These are phyloP conservation scores for Chlorella sp. DNA, from an alignment of 139 green algal genomes.

Conservation along the genomic window DNA sequence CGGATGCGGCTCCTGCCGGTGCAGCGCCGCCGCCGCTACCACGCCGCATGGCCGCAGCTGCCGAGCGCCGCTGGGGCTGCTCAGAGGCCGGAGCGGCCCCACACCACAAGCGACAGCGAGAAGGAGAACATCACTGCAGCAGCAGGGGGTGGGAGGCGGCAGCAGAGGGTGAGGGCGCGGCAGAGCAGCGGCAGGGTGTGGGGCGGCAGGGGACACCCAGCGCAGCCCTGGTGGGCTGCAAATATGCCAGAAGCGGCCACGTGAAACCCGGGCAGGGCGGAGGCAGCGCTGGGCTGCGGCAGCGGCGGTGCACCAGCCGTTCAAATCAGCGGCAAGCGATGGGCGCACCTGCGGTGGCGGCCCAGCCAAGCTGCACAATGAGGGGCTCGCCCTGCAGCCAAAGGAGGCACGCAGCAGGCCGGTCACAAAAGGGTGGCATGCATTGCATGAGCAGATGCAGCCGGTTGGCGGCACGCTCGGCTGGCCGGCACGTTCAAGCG, in stretches of 20 bases:
- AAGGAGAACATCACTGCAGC: constrained; percentile 86
- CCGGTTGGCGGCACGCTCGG: not conserved
- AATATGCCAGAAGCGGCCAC: too few species aligned
- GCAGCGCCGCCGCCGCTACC: not conserved
- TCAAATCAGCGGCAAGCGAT: too few species aligned
- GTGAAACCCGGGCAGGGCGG: too few species aligned
- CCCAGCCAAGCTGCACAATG: constrained; percentile 89
- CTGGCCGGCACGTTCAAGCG: too few species aligned
- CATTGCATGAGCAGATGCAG: not conserved
- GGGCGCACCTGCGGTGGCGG: constrained; percentile 54
- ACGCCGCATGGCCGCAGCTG: not conserved
- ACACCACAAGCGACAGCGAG: constrained; percentile 89
- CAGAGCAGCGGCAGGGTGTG: too few species aligned
- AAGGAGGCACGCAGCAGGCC: not conserved
- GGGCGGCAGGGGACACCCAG: too few species aligned
- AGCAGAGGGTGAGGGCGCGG: too few species aligned
- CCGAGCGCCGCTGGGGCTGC: not conserved
- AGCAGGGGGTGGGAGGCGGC: too few species aligned
- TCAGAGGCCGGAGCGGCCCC: constrained; percentile 88
- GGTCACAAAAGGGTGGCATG: not conserved
- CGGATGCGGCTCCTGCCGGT: not conserved
- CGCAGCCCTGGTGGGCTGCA: too few species aligned
- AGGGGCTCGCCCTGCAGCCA: constrained; percentile 75
- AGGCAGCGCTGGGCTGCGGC: too few species aligned
- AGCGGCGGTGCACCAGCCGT: too few species aligned